Base-by-base conservation (phyloP, 352 stramenopile genomes). In the Phytophthora pluvialis region DNA sequence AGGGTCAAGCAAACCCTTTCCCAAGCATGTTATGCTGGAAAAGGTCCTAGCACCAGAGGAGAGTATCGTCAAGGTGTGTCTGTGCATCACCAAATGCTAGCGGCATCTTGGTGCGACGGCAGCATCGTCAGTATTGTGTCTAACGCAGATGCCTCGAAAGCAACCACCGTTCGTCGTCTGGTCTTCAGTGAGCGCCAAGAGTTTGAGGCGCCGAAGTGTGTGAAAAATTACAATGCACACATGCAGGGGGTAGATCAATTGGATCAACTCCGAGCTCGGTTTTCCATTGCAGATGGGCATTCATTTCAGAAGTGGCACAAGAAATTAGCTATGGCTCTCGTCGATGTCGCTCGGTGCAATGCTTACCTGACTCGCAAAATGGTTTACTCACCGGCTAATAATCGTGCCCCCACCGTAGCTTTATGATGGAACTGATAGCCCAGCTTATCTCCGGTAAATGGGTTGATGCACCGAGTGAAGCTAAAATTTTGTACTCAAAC, bases 241-340 rank as follows among this genome's bases (percentile, higher is more conserved):
- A 35, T 35, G 31, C 6, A 35, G 31, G 1, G 1, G 1, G 31
- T 35, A 7, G 31, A 35, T 35, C 31, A 2, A 11, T 35, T 35
- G 3, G 31, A 35, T 35, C 31, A 35, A 11, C 31, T 35, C 31
- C 31, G 31, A 35, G 10, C 31, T 35, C 31, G 31, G 1, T 35
- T 35, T 35, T 35, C 1, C 7, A 35, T 4, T 35, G 31, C 31
- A 35, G 1, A 2, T 35, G 31, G 3, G 4, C 69, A 78, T 48
- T 75, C 58, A 0, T 70, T 72, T 28, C 53, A 75, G 39, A 75
- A 71, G 16, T 75, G 72, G 58, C 33, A 77, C 52, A 80, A 75
- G 25, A 75, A 78, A 29, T 45, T 78, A 3, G 54, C 45, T 0
- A 35, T 81, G 15, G 55, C 65, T 1, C 21, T 75, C 1, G 42